Evolutionary conservation across 2,329 filamentous ascomycete genomes (phyloP).

Genomic region (Fusarium torreyae): DNA sequence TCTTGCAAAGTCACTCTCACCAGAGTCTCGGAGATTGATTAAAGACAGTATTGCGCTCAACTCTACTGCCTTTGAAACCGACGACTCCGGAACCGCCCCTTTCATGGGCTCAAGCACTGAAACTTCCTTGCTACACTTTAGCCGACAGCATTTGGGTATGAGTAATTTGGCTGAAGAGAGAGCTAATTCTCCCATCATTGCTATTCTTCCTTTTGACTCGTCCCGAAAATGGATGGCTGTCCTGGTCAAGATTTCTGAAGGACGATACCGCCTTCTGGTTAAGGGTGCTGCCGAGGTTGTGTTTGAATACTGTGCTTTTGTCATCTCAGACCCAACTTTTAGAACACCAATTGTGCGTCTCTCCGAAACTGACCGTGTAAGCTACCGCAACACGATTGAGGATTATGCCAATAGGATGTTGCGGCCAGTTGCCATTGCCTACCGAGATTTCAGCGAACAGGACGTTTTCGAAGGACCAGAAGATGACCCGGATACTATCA

Average conservation of each 20-base stretch:
- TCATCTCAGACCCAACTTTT: slow-evolving; percentile 62
- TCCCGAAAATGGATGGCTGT: slow-evolving; percentile 71
- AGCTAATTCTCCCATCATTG: slow-evolving; percentile 61
- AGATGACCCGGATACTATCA: slow-evolving; percentile 54
- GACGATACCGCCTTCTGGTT: slow-evolving; percentile 66
- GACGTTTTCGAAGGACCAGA: slow-evolving; percentile 70
- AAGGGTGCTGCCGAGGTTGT: slow-evolving; percentile 73
- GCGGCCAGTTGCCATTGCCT: slow-evolving; percentile 82
- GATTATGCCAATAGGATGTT: slow-evolving; percentile 78
- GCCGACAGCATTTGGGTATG: slow-evolving; percentile 65
- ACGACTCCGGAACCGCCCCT: slow-evolving; percentile 52
- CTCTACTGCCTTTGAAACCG: slow-evolving; percentile 69
- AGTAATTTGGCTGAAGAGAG: slow-evolving; percentile 62
- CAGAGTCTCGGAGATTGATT: slow-evolving; percentile 55
- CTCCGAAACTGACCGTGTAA: slow-evolving; percentile 52
- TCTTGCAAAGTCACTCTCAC: slow-evolving; percentile 52
- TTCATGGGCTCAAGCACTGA: slow-evolving; percentile 71
- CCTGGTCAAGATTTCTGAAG: slow-evolving; percentile 63
- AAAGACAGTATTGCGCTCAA: slow-evolving; percentile 62
- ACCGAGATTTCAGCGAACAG: slow-evolving; percentile 79
- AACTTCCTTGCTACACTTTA: slow-evolving; percentile 66
- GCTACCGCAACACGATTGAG: slow-evolving; percentile 54
- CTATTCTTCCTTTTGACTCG: slow-evolving; percentile 70
- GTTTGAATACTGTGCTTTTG: slow-evolving; percentile 60
- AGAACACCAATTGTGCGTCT: slow-evolving; percentile 50